A percentile compares a stretch with the other conserved stretches of the same genome.
These are phyloP conservation scores for Scedosporium apiospermum DNA, from an alignment of 2,329 filamentous ascomycete species.

Conservation along the genomic window DNA sequence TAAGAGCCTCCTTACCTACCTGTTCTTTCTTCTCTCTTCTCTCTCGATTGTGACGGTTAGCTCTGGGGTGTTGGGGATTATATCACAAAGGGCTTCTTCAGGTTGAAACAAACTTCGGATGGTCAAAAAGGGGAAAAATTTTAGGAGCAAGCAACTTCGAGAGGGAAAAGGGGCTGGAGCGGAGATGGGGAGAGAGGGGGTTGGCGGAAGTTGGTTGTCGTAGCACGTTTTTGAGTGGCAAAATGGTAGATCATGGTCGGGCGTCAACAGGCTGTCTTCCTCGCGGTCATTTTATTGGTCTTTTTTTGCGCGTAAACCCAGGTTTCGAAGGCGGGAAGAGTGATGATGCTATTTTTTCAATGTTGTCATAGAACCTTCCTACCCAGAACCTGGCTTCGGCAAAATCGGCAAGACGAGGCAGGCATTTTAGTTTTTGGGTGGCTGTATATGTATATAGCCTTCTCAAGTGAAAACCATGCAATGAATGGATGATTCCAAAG, in stretches of 20 bases:
- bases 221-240: neutral
- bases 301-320: neutral
- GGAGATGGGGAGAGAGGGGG: neutral
- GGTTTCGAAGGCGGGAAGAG: neutral
- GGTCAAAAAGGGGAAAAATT: neutral
- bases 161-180: neutral
- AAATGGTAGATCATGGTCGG: conserved; percentile 6
- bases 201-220: neutral
- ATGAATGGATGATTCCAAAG: conserved; percentile 4
- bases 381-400: neutral
- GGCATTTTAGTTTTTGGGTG: conserved; percentile 1
- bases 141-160: neutral
- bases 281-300: conserved; percentile 4
- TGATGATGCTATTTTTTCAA: neutral
- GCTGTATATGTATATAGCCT: neutral
- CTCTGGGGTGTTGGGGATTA: conserved; percentile 8
- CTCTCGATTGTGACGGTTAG: conserved; percentile 6
- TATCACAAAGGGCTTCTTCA: conserved; percentile 13
- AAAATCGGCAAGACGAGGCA: neutral
- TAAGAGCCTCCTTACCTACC: conserved; percentile 31
- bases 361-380: neutral
- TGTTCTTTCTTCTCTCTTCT: neutral
- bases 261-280: conserved; percentile 6
- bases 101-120: conserved; percentile 8
- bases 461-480: conserved; percentile 1